phyloP scores from a whole-genome alignment of 306 rosid genomes.

The cucumber (Cucumis sativus) region DNA sequence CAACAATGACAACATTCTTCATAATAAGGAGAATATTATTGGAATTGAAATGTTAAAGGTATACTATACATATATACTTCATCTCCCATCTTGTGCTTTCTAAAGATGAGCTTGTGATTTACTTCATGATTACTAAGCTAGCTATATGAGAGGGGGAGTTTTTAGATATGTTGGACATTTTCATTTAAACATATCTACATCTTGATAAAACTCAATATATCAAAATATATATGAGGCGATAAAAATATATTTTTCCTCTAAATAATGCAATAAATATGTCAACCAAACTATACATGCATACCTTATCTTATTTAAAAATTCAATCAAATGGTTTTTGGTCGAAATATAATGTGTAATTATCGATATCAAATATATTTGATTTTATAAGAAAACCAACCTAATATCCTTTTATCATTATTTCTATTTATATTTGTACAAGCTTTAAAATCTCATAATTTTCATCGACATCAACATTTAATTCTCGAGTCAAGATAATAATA shows the following conservation, averaged over 20 bases:
- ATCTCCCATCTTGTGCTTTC: not conserved
- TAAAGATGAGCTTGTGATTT: not conserved
- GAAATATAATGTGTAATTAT: not conserved
- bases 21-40: not conserved
- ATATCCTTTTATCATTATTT: not conserved
- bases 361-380: not conserved
- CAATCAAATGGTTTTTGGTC: not conserved
- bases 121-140: not conserved
- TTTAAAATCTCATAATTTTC: not conserved
- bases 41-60: not conserved
- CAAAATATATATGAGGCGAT: too few species aligned
- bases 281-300: too few species aligned
- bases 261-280: too few species aligned
- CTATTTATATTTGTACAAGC: not conserved
- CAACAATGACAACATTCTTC: not conserved
- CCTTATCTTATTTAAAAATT: too few species aligned
- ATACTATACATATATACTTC: not conserved
- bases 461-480: not conserved
- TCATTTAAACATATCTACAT: not conserved
- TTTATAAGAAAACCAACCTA: too few species aligned
- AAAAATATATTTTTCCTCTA: too few species aligned
- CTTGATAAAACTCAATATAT: too few species aligned
- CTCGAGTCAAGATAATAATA: too few species aligned
- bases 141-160: not conserved
- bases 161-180: not conserved